Evolutionary conservation across 768 basidiomycete species (phyloP).

Genomic region (Lactarius trivialis): DNA sequence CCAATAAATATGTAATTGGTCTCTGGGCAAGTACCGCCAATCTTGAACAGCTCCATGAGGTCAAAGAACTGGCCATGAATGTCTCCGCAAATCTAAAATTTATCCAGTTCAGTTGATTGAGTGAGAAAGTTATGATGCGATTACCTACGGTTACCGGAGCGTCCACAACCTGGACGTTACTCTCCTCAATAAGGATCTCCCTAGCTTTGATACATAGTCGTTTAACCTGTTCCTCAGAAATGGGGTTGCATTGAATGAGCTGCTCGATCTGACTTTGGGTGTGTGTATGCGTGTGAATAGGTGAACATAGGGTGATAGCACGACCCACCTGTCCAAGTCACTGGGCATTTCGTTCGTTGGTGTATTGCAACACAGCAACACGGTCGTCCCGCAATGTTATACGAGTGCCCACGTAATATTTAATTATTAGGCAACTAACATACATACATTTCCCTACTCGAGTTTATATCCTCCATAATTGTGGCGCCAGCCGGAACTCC

Average conservation of each 20-base stretch:
- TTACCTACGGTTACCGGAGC: conserved; percentile 84
- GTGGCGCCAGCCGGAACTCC: neutral
- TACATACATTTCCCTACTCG: neutral
- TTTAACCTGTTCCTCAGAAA: conserved; percentile 95
- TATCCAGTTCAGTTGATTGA: conserved; percentile 27
- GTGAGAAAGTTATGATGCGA: conserved; percentile 9
- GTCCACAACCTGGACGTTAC: conserved; percentile 94
- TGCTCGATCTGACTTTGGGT: conserved; percentile 83
- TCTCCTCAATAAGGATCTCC: conserved; percentile 96
- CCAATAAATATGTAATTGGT: conserved; percentile 98
- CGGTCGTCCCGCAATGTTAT: too few relatives aligned
- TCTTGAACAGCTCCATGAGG: conserved; percentile 90
- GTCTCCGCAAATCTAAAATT: conserved; percentile 82
- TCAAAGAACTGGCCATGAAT: conserved; percentile 98
- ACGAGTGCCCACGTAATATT: neutral
- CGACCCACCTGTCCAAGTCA: conserved; percentile 17
- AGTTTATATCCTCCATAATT: neutral
- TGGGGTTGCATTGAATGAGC: conserved; percentile 87
- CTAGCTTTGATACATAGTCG: conserved; percentile 91
- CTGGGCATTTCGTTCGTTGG: conserved; percentile 15
- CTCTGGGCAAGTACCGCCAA: conserved; percentile 87
- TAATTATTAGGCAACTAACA: conserved; percentile 3
- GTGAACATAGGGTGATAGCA: neutral
- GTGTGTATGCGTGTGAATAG: neutral
- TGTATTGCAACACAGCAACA: neutral